Evolutionary conservation across 192 early-diverging fungal genomes (phyloP).

Genomic region (Linnemannia zychae): DNA sequence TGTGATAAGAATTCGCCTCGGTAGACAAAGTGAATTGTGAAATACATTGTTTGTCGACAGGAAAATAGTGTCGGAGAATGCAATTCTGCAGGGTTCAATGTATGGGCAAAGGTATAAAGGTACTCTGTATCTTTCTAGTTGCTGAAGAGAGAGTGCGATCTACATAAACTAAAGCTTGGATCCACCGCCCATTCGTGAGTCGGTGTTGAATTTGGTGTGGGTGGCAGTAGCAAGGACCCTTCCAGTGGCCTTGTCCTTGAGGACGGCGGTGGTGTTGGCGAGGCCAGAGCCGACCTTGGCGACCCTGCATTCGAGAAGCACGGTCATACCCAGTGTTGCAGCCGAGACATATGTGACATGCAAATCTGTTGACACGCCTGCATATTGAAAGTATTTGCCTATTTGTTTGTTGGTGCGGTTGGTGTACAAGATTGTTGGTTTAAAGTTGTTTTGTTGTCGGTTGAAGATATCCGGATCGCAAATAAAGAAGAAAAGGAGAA

Average conservation of each 20-base stretch:
- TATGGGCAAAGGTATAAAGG: too few species aligned
- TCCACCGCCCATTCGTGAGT: slow-evolving; percentile 40
- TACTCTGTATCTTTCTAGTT: too few species aligned
- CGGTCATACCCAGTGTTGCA: slow-evolving; percentile 30
- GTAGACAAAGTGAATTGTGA: too few species aligned
- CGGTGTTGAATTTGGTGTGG: slow-evolving; percentile 59
- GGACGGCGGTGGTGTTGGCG: slow-evolving; percentile 38
- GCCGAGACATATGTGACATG: slow-evolving; percentile 56
- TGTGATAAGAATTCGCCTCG: too few species aligned
- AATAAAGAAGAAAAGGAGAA: background rate
- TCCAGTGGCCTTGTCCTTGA: slow-evolving; percentile 45
- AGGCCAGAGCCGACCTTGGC: slow-evolving; percentile 48
- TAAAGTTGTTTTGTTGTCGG: background rate
- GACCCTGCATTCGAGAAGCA: slow-evolving; percentile 49
- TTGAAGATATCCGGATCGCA: background rate
- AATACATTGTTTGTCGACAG: too few species aligned
- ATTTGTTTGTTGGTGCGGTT: background rate
- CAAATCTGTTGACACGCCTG: slow-evolving; percentile 58
- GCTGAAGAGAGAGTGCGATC: too few species aligned
- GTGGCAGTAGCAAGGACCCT: slow-evolving; percentile 39
- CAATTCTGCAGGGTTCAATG: too few species aligned
- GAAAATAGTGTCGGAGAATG: too few species aligned
- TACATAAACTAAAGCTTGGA: slow-evolving; percentile 48
- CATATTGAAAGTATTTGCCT: slow-evolving; percentile 48
- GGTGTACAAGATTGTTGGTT: background rate